Base-by-base conservation (phyloP, 2,329 filamentous ascomycete species). In the Epichloe gansuensis region DNA sequence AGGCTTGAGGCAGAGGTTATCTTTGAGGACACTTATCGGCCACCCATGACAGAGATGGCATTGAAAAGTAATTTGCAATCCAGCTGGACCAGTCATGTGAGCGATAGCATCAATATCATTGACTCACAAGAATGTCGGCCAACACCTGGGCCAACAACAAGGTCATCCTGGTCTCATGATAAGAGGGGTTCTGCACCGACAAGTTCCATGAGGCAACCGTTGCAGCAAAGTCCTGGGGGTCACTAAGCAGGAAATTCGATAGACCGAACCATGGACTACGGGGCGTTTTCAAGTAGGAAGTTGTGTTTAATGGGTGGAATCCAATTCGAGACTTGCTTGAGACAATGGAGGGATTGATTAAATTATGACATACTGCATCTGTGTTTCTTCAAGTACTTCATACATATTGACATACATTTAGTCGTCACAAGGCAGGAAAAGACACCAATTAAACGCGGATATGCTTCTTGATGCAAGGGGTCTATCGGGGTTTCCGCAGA, bases 1-100 rank as follows among this genome's bases (percentile, higher is more conserved):
- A 41, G 87, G 83, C 57, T 60, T 75, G 28, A 57, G 62, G 34
- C 62, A 60, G 34, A 60, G 52, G 41, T 23, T 55, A 9, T 53
- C 54, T 17, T 51, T n/a, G 54, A 55, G 28, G 51, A 55, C 17
- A 28, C 28, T 35, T 49, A 11, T 45, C 48, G 39, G 11, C 51
- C 51, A 45, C 12, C 28, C 11, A 46, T 11, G 25, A 34, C 43
- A 12, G 17, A 49, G 31, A 42, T 23, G 39, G n/a, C 48, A 6
- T 28, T 38, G n/a, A 17, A 15, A 3, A 17, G 41, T 8, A 34
- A n/a, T 12, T 34, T 9, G 35, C 39, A 52, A 34, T n/a, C 17
- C 21, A 28, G 17, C 28, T 45, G 28, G 15, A 15, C 12, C 13
- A 38, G 8, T 23, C 21, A 48, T 34, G 21, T 17, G 25, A 37